Evolutionary conservation across 805 yeast species (phyloP).

Genomic region (Candida xiaguanensis): DNA sequence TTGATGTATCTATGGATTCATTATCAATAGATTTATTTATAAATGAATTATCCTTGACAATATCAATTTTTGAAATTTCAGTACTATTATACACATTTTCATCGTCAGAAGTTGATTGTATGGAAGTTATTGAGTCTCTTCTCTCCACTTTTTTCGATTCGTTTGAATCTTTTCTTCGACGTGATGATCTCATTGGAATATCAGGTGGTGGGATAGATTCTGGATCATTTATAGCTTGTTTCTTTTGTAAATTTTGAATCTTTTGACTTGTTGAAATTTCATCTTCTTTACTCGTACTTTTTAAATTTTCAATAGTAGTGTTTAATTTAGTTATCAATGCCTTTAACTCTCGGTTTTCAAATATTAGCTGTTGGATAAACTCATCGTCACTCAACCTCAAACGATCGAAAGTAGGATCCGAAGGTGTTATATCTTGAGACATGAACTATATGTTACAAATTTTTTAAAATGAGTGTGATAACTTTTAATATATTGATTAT

Average conservation of each 20-base stretch:
- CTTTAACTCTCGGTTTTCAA: conserved; percentile 34
- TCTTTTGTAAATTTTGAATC: conserved; percentile 5
- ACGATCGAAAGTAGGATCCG: conserved; percentile 34
- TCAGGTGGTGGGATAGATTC: background rate
- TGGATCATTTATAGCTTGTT: background rate
- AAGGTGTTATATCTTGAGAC: conserved; percentile 23
- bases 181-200: conserved; percentile 19
- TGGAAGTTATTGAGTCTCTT: background rate
- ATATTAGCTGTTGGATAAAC: conserved; percentile 31
- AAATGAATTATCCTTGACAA: background rate
- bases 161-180: conserved; percentile 16
- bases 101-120: conserved; percentile 5
- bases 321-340: conserved; percentile 11
- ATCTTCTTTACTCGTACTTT: background rate
- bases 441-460: too few relatives aligned
- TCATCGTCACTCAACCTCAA: conserved; percentile 23
- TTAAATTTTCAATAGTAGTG: conserved; percentile 5
- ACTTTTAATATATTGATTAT: too few relatives aligned
- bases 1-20: conserved; percentile 1
- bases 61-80: background rate
- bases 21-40: background rate
- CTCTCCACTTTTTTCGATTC: conserved; percentile 1
- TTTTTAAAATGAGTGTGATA: background rate
- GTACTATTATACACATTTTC: background rate
- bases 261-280: conserved; percentile 4